Evolutionary conservation across 2,329 filamentous ascomycete genomes (phyloP).

Genomic region (Pseudogymnoascus sp.): DNA sequence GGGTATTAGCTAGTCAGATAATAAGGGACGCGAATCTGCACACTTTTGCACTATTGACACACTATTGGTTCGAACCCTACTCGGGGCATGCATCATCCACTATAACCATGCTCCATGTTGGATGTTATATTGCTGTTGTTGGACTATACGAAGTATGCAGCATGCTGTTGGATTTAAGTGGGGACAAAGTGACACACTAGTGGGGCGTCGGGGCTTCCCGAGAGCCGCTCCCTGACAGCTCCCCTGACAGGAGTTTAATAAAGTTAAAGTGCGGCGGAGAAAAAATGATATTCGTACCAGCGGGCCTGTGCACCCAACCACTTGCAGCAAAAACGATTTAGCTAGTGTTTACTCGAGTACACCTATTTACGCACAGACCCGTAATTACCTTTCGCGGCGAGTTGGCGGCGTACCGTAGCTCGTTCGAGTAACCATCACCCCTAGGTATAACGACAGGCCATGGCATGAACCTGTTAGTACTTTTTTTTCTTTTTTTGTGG

Average conservation of each 20-base stretch:
- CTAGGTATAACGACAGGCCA: too few species aligned
- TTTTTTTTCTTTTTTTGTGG: too few species aligned
- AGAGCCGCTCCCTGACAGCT: background rate
- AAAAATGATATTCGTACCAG: background rate
- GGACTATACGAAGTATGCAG: too few species aligned
- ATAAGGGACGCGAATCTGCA: background rate
- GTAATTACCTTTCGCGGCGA: too few species aligned
- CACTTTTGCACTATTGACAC: background rate
- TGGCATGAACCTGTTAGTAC: too few species aligned
- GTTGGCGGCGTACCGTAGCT: too few species aligned
- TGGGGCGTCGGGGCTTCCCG: background rate
- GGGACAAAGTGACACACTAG: background rate
- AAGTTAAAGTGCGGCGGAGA: background rate
- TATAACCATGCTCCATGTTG: too few species aligned
- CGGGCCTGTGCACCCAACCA: background rate
- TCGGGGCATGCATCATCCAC: background rate
- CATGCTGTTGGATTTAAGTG: too few species aligned
- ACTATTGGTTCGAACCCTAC: background rate
- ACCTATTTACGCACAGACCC: too few species aligned
- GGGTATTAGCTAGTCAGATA: background rate
- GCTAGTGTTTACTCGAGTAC: background rate
- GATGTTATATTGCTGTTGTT: too few species aligned
- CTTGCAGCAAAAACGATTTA: background rate
- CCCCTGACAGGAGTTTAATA: background rate
- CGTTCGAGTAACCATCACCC: too few species aligned